phyloP scores from a whole-genome alignment of 257 asterid species.

The Paraleonurus japonicus region DNA sequence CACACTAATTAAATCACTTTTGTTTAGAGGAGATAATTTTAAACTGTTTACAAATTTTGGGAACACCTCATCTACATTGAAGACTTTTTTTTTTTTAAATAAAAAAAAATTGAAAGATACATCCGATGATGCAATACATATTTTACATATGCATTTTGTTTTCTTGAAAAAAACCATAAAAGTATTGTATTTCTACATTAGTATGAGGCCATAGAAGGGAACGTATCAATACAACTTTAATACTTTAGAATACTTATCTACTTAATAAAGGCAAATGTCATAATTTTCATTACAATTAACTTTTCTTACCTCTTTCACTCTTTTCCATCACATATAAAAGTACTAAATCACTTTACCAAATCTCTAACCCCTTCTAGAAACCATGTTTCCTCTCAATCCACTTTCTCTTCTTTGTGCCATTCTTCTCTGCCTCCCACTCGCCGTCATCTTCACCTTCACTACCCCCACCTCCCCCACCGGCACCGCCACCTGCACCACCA shows the following conservation, averaged over 20 bases:
- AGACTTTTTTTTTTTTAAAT: too few relatives aligned
- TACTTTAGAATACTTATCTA: not conserved
- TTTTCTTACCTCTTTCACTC: not conserved
- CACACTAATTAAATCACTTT: too few relatives aligned
- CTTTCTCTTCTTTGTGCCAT: slow-evolving; percentile 68
- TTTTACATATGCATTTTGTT: not conserved
- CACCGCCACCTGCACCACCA: not conserved
- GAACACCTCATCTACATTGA: too few relatives aligned
- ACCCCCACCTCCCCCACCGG: slow-evolving; percentile 37
- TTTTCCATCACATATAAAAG: slow-evolving; percentile 2
- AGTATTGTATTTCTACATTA: not conserved
- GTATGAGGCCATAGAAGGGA: not conserved
- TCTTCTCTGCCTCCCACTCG: slow-evolving; percentile 77
- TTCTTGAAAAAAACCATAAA: too few relatives aligned
- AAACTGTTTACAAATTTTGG: too few relatives aligned
- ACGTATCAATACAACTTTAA: not conserved
- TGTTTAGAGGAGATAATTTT: too few relatives aligned
- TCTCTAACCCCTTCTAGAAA: not conserved
- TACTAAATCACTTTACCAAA: slow-evolving; percentile 4
- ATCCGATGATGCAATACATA: too few relatives aligned
- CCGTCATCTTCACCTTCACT: slow-evolving; percentile 58
- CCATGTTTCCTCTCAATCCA: slow-evolving; percentile 61
- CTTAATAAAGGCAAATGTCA: not conserved
- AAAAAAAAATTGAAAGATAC: too few relatives aligned
- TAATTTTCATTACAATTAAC: not conserved